Conservation (phyloP, 768 basidiomycete genomes). For the Lactifluus echinatus region DNA sequence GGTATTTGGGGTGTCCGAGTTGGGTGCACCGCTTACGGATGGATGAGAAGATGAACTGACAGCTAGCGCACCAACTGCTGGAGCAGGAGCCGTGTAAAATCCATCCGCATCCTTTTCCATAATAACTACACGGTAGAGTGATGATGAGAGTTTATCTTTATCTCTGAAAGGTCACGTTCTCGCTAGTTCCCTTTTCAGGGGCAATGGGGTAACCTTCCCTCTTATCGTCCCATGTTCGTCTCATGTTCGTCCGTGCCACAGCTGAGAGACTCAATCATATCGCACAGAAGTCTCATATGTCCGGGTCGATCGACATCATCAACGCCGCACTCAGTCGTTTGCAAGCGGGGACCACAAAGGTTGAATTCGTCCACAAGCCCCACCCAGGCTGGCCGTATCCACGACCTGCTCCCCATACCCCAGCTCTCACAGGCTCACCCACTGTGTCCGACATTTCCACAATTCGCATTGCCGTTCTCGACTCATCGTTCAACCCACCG, state of each 20-base stretch:
- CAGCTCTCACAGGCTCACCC: slow-evolving; percentile 14
- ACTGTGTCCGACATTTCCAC: background rate
- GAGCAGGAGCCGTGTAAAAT: slow-evolving; percentile 60
- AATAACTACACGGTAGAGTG: slow-evolving; percentile 11
- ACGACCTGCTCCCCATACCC: slow-evolving; percentile 14
- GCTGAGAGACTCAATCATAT: background rate
- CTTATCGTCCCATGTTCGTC: too few species aligned
- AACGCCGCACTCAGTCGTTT: slow-evolving; percentile 27
- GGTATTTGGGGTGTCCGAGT: background rate
- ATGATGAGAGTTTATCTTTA: background rate
- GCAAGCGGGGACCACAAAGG: slow-evolving; percentile 35
- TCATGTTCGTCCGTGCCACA: background rate
- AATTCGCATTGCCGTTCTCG: slow-evolving; percentile 64
- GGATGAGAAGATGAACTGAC: background rate
- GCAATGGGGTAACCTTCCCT: too few species aligned
- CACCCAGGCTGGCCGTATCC: slow-evolving; percentile 61
- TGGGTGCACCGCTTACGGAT: background rate
- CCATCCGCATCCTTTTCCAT: slow-evolving; percentile 77
- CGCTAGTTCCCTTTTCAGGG: background rate
- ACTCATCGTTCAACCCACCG: slow-evolving; percentile 92
- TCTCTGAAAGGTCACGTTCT: background rate
- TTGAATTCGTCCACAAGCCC: slow-evolving; percentile 55
- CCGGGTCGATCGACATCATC: slow-evolving; percentile 5
- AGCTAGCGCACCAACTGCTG: slow-evolving; percentile 32
- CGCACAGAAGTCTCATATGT: background rate